phyloP scores from a whole-genome alignment of 495 filamentous ascomycete species.

The Aspergillus kassunensis region DNA sequence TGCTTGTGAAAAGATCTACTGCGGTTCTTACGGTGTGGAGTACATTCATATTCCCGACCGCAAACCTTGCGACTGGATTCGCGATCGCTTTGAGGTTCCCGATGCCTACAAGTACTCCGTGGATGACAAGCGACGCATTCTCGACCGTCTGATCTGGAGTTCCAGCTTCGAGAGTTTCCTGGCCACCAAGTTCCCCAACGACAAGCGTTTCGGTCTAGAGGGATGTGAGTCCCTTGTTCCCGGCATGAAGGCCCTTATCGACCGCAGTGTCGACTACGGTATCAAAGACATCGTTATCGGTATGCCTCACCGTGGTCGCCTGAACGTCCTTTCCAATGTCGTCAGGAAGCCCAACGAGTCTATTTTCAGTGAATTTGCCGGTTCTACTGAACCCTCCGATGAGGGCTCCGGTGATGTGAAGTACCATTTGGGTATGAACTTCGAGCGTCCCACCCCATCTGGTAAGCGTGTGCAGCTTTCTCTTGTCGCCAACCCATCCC shows the following conservation, averaged over 20 bases:
- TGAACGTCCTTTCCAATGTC: conserved; percentile 97
- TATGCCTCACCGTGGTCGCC: conserved; percentile 97
- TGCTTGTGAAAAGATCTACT: conserved; percentile 93
- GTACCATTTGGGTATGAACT: conserved; percentile 99
- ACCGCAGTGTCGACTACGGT: conserved; percentile 95
- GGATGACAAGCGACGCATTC: conserved; percentile 94
- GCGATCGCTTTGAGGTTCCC: conserved; percentile 90
- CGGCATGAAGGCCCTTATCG: conserved; percentile 98
- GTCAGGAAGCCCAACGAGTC: conserved; percentile 98
- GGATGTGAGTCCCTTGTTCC: conserved; percentile 94
- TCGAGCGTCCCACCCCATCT: conserved; percentile 95
- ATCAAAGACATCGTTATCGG: conserved; percentile 99
- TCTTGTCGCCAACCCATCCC: conserved; percentile 95
- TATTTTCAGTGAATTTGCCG: conserved; percentile 97
- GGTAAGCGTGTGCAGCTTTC: conserved; percentile 98
- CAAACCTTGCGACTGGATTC: conserved; percentile 96
- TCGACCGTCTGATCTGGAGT: conserved; percentile 97
- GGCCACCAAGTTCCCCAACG: conserved; percentile 96
- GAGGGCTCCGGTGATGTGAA: conserved; percentile 99
- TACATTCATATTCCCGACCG: conserved; percentile 98
- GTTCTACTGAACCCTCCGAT: conserved; percentile 80
- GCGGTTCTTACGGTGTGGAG: conserved; percentile 92
- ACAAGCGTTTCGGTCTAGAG: conserved; percentile 98
- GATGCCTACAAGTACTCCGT: conserved; percentile 91
- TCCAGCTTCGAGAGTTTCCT: conserved; percentile 94